phyloP scores from a whole-genome alignment of 78 protist species.

The Dictyostelium purpureum region DNA sequence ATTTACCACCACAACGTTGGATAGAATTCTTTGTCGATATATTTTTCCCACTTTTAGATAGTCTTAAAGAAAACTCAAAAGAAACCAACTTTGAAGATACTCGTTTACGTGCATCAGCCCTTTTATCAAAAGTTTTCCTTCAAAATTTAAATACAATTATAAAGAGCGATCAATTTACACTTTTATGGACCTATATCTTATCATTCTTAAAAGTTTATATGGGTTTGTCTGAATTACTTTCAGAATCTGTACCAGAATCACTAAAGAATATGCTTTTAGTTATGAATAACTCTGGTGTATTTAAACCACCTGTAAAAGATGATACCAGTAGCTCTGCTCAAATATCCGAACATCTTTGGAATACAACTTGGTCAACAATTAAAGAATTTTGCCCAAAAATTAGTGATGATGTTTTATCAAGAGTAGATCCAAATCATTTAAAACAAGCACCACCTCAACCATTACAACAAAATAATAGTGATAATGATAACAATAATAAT shows the following conservation, averaged over 20 bases:
- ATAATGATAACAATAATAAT: too few species aligned
- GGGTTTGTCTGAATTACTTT: slow-evolving; percentile 65
- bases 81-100: slow-evolving; percentile 70
- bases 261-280: slow-evolving; percentile 88
- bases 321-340: not conserved
- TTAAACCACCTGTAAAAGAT: slow-evolving; percentile 41
- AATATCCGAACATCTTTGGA: slow-evolving; percentile 42
- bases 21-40: slow-evolving; percentile 46
- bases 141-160: slow-evolving; percentile 63
- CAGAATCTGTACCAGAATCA: slow-evolving; percentile 86
- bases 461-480: too few species aligned
- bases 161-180: not conserved
- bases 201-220: slow-evolving; percentile 27
- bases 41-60: slow-evolving; percentile 54
- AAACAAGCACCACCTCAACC: too few species aligned
- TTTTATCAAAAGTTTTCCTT: slow-evolving; percentile 73
- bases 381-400: slow-evolving; percentile 63
- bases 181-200: slow-evolving; percentile 60
- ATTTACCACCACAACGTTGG: slow-evolving; percentile 35
- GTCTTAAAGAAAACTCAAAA: slow-evolving; percentile 9
- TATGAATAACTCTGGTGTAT: slow-evolving; percentile 77
- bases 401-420: slow-evolving; percentile 53
- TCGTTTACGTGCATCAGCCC: slow-evolving; percentile 60
- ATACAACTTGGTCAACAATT: slow-evolving; percentile 44
- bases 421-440: slow-evolving; percentile 13